Evolutionary conservation across 371 early-diverging fungal genomes (phyloP).

Genomic region (Zychaea mexicana): DNA sequence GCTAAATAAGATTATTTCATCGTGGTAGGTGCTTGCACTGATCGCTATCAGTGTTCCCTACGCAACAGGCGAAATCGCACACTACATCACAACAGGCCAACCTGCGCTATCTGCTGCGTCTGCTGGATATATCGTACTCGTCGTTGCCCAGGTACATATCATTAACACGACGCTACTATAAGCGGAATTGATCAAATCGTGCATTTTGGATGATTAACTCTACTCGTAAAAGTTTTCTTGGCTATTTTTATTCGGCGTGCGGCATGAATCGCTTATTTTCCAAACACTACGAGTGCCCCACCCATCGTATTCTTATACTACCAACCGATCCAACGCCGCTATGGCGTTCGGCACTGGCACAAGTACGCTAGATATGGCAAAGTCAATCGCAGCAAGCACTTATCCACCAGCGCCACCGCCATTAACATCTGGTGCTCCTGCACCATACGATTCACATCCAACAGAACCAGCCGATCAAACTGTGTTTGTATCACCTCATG

Average conservation of each 20-base stretch:
- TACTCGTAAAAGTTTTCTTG: slow-evolving; percentile 33
- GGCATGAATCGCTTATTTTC: slow-evolving; percentile 17
- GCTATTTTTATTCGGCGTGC: slow-evolving; percentile 39
- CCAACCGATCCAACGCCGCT: slow-evolving; percentile 2
- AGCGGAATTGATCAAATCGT: not conserved
- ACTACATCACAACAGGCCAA: slow-evolving; percentile 19
- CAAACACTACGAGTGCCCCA: slow-evolving; percentile 2
- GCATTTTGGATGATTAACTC: not conserved
- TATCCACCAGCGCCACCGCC: not conserved
- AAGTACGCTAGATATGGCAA: not conserved
- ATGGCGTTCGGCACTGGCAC: not conserved
- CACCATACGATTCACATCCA: not conserved
- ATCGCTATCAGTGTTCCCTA: slow-evolving; percentile 38
- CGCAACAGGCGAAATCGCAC: slow-evolving; percentile 27
- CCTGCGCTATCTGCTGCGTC: slow-evolving; percentile 22
- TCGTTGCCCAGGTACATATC: slow-evolving; percentile 29
- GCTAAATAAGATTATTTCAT: not conserved
- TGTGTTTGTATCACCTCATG: slow-evolving; percentile 32
- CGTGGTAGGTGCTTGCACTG: slow-evolving; percentile 35
- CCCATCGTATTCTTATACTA: slow-evolving; percentile 3
- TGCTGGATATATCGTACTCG: slow-evolving; percentile 33
- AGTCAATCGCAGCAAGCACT: not conserved
- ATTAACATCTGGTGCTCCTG: not conserved
- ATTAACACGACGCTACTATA: too few species aligned
- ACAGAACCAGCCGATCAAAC: slow-evolving; percentile 21